Evolutionary conservation across 345 rosid genomes (phyloP).

Genomic region (Boechera retrofracta): DNA sequence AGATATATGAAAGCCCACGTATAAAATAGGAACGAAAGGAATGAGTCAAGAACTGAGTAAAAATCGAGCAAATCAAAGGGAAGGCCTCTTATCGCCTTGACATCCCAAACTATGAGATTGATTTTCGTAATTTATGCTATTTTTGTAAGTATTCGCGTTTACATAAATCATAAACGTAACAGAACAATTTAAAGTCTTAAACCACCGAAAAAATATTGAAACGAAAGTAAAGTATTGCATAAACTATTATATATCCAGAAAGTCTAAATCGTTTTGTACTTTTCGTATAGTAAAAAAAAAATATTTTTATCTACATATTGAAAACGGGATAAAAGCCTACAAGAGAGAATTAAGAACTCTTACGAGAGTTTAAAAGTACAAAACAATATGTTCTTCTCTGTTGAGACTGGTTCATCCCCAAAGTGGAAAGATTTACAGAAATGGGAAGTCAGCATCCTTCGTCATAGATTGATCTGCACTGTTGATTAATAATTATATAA

Average conservation of each 20-base stretch:
- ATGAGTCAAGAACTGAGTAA: background rate
- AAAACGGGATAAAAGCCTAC: conserved; percentile 1
- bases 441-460: background rate
- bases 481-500: background rate
- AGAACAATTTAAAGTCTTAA: background rate
- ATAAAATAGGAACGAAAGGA: background rate
- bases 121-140: background rate
- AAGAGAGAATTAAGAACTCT: background rate
- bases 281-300: background rate
- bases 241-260: background rate
- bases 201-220: background rate
- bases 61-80: background rate
- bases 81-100: background rate
- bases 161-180: background rate
- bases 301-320: background rate
- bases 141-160: background rate
- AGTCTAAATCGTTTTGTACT: background rate
- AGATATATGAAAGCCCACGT: background rate
- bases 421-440: conserved; percentile 4
- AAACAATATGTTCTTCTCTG: background rate
- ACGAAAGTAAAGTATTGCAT: background rate
- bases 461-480: background rate
- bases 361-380: background rate
- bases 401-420: conserved; percentile 2
- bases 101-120: background rate